A percentile compares a stretch with the other conserved stretches of the same genome.
phyloP scores from a whole-genome alignment of 441 rosid species.

The Populus hybrid region DNA sequence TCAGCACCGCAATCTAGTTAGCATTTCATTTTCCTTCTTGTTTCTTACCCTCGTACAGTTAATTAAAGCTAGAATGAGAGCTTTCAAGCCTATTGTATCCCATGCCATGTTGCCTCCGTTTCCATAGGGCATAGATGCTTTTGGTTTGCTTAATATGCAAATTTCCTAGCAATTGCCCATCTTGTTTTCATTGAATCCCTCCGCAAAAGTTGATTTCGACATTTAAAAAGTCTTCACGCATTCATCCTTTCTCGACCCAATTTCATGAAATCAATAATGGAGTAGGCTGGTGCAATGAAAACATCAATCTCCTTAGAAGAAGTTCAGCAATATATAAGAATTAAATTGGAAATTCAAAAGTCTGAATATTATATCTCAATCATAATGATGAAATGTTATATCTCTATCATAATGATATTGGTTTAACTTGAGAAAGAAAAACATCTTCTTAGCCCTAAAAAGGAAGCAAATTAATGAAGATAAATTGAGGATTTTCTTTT shows the following conservation, averaged over 20 bases:
- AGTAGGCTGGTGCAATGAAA: too few species aligned
- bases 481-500: neutral
- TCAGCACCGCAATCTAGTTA: too few species aligned
- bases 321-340: neutral
- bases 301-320: neutral
- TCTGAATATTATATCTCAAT: too few species aligned
- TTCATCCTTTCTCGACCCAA: too few species aligned
- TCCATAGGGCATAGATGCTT: neutral
- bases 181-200: neutral
- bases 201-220: neutral
- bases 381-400: too few species aligned
- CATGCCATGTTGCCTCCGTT: neutral
- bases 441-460: too few species aligned
- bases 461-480: neutral
- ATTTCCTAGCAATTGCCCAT: neutral
- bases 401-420: neutral
- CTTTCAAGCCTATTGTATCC: neutral
- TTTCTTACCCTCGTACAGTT: neutral
- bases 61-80: neutral
- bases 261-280: too few species aligned
- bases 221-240: neutral
- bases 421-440: too few species aligned
- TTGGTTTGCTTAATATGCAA: neutral
- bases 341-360: too few species aligned
- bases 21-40: neutral